Evolutionary conservation across 768 basidiomycete genomes (phyloP).

Genomic region (Hemileccinum rubropunctum): DNA sequence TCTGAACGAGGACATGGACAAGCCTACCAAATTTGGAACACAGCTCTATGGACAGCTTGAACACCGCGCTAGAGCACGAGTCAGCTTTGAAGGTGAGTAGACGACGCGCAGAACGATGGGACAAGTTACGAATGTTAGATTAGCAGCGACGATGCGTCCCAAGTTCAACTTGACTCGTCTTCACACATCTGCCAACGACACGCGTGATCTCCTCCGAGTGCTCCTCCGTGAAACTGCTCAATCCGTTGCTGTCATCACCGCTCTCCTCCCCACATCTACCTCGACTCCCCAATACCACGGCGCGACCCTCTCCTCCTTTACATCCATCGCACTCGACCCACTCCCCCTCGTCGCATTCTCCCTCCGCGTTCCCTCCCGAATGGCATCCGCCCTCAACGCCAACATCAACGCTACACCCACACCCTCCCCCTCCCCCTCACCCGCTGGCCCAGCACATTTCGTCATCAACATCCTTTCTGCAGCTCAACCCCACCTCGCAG

Average conservation of each 20-base stretch:
- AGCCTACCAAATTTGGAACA: slow-evolving; percentile 8
- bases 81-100: too few relatives aligned
- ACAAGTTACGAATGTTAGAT: too few relatives aligned
- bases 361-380: slow-evolving; percentile 83
- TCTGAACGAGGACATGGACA: slow-evolving; percentile 12
- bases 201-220: slow-evolving; percentile 39
- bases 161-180: too few relatives aligned
- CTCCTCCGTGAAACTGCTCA: slow-evolving; percentile 78
- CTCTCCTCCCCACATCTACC: slow-evolving; percentile 43
- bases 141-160: too few relatives aligned
- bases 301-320: slow-evolving; percentile 91
- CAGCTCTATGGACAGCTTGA: too few relatives aligned
- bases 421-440: neutral
- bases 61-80: too few relatives aligned
- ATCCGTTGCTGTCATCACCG: slow-evolving; percentile 83
- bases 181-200: slow-evolving; percentile 9
- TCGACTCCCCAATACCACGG: slow-evolving; percentile 58
- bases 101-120: too few relatives aligned
- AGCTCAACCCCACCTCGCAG: slow-evolving; percentile 57
- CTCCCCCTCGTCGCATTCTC: slow-evolving; percentile 87
- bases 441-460: slow-evolving; percentile 43
- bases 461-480: slow-evolving; percentile 80
- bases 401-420: slow-evolving; percentile 9
- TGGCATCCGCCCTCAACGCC: slow-evolving; percentile 61
- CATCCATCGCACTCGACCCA: slow-evolving; percentile 88